Conservation (phyloP, 257 asterid species). For the Solanum sitiens region DNA sequence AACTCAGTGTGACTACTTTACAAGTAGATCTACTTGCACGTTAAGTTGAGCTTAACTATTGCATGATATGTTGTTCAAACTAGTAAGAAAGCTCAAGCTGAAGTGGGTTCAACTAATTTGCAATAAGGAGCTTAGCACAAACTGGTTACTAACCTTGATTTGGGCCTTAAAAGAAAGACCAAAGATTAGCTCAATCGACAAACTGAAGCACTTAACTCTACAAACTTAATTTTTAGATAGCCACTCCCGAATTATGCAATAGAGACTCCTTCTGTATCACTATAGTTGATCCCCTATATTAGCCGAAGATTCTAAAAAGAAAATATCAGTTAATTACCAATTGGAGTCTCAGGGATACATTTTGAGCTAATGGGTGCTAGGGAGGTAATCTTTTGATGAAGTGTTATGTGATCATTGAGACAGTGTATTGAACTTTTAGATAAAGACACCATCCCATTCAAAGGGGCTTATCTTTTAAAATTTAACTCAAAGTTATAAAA, state of each 20-base stretch:
- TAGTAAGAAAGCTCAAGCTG: not conserved
- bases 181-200: not conserved
- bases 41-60: no score
- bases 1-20: not conserved
- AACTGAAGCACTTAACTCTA: not conserved
- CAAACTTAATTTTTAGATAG: not conserved
- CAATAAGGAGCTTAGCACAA: not conserved
- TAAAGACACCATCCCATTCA: not conserved
- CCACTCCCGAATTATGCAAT: not conserved
- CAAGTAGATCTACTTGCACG: not conserved
- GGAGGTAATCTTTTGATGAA: not conserved
- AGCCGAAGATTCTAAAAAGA: not conserved
- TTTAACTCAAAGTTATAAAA: not conserved
- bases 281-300: not conserved
- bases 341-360: not conserved
- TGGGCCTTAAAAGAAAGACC: not conserved
- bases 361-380: not conserved
- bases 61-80: not conserved
- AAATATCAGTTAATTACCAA: not conserved
- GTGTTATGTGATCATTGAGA: not conserved
- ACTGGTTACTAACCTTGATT: not conserved
- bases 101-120: not conserved
- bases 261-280: not conserved
- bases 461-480: not conserved
- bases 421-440: not conserved